Evolutionary conservation across 1,284 basidiomycete species (phyloP), one percentile per base, ranked within the genome.

Genomic region (Mrakiaceae sp.): DNA sequence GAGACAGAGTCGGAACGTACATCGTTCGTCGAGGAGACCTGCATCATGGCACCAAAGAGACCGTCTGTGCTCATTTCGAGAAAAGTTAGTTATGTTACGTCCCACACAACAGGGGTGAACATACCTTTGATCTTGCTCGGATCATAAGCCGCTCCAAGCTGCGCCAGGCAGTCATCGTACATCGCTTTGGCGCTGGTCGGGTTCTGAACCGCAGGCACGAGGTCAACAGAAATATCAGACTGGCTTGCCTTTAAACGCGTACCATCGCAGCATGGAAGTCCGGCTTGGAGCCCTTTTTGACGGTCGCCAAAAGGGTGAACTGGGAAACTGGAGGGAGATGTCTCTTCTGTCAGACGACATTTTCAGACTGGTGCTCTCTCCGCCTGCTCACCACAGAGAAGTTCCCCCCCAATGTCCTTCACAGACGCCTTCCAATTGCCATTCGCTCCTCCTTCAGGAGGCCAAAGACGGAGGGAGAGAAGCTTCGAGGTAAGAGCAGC

Each of bases 181-280:
- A 90, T 74, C 58, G 81, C 78, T 69, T 82, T 81, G n/a, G 88
- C 87, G 43, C 82, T 74, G 64, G 84, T 82, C 50, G 86, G 77
- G 2, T 82, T 76, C 89, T 91, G 64, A 16, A 48, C 10, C 9
- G 10, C 39, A 10, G 50, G 47, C 46, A 5, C 40, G 44, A 12
- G 53, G 10, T 10, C 16, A 6, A 2, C 27, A 27, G 14, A 39
- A 9, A 16, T 40, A 42, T 5, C 16, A 3, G 53, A 59, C 12
- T 7, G 39, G 46, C 5, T n/a, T 6, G 39, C 47, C 9, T n/a
- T 46, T 10, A 14, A 42, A 47, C 60, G 73, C 77, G 57, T 68
- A 88, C 90, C 90, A 94, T 93, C 4, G 90, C 89, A 61, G 81
- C 82, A 76, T 94, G 91, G 74, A 94, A 95, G 74, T 94, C 91